Conservation (phyloP, 2,329 filamentous ascomycete species). For the Karstenula rhodostoma region DNA sequence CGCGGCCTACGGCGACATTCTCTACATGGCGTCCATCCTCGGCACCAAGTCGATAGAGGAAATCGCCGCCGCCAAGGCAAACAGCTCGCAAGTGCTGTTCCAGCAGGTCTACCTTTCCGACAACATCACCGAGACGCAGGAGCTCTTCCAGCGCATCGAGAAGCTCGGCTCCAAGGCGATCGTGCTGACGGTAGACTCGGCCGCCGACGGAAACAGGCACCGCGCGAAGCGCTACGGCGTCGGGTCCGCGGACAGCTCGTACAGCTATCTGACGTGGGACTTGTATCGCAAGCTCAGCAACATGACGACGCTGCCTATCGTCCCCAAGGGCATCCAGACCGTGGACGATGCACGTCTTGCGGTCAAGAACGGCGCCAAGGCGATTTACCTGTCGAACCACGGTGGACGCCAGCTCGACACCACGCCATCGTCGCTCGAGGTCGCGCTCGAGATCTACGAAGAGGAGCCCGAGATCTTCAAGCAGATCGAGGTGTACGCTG, state of each 20-base stretch:
- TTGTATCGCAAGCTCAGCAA: constrained; percentile 46
- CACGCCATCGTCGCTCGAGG: constrained; percentile 74
- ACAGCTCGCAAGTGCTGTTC: constrained; percentile 48
- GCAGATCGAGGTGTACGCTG: constrained; percentile 51
- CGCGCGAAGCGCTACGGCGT: constrained; percentile 45
- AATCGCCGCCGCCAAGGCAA: constrained; percentile 39
- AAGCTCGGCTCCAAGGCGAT: constrained; percentile 50
- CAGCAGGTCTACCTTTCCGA: constrained; percentile 52
- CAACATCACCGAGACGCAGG: constrained; percentile 39
- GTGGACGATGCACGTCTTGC: constrained; percentile 50
- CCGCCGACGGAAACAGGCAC: constrained; percentile 49
- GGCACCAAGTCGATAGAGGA: constrained; percentile 44
- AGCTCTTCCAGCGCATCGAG: constrained; percentile 44
- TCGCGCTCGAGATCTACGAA: constrained; percentile 79
- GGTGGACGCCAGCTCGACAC: constrained; percentile 53
- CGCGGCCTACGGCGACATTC: constrained; percentile 58
- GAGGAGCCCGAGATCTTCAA: constrained; percentile 50
- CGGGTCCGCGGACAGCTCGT: constrained; percentile 40
- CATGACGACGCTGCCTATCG: constrained; percentile 49
- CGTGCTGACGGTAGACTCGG: constrained; percentile 52
- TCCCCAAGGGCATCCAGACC: constrained; percentile 52
- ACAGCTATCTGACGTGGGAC: constrained; percentile 46
- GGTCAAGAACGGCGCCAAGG: constrained; percentile 46
- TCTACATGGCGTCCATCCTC: constrained; percentile 58
- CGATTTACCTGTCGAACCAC: constrained; percentile 54